Evolutionary conservation across 2,329 filamentous ascomycete species (phyloP).

Genomic region (Aspergillus caelatus): DNA sequence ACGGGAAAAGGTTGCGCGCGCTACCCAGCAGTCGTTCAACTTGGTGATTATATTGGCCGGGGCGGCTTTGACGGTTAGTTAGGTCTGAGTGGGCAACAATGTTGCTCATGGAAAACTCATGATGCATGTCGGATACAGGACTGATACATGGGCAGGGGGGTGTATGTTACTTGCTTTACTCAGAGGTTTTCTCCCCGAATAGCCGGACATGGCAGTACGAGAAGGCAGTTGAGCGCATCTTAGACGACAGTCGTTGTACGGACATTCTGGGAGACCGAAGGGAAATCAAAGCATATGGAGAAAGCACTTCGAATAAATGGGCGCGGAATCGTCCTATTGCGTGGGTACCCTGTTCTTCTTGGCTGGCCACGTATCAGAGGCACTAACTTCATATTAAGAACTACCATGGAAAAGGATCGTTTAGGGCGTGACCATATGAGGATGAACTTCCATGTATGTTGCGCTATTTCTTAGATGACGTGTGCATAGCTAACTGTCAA

Average conservation of each 20-base stretch:
- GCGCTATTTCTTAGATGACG: background rate
- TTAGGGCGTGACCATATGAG: constrained; percentile 77
- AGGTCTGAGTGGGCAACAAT: background rate
- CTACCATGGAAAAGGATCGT: constrained; percentile 68
- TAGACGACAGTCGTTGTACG: constrained; percentile 69
- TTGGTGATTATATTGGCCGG: constrained; percentile 76
- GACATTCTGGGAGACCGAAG: constrained; percentile 74
- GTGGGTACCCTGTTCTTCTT: constrained; percentile 29
- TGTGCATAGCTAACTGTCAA: constrained; percentile 10
- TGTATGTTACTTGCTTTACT: constrained; percentile 77
- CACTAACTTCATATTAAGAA: constrained; percentile 47
- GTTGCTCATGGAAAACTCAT: background rate
- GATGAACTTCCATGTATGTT: constrained; percentile 79
- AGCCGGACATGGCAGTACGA: constrained; percentile 90
- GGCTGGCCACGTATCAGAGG: background rate
- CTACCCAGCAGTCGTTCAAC: constrained; percentile 90
- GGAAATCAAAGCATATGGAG: constrained; percentile 79
- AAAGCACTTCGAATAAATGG: constrained; percentile 81
- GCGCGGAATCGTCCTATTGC: constrained; percentile 63
- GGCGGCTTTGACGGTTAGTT: constrained; percentile 70
- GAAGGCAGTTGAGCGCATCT: constrained; percentile 78
- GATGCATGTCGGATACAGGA: background rate
- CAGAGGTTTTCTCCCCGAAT: constrained; percentile 80
- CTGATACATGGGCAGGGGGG: constrained; percentile 57
- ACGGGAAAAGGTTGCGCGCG: constrained; percentile 77